A percentile compares a stretch with the other conserved stretches of the same genome.
Conservation (phyloP, 495 filamentous ascomycete genomes). For the Penicillium paxilli region DNA sequence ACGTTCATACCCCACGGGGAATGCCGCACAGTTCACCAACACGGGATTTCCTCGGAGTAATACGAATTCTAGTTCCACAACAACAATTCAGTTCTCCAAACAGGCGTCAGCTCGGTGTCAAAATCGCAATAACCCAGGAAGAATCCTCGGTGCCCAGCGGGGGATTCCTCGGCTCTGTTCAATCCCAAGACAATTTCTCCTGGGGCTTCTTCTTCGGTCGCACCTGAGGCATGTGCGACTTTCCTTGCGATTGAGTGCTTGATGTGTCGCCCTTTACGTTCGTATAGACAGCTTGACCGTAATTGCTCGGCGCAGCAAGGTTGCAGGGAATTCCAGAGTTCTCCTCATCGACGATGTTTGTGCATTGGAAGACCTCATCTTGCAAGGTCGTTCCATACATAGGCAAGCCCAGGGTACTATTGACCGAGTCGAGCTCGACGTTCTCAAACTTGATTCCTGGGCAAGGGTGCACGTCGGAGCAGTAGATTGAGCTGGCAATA, state of each 20-base stretch:
- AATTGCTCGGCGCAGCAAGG: conserved; percentile 21
- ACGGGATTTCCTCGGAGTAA: conserved; percentile 10
- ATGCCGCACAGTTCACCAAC: background rate
- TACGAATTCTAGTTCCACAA: background rate
- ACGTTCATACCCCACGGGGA: conserved; percentile 9
- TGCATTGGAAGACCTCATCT: conserved; percentile 27
- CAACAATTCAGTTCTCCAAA: background rate
- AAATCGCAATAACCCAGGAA: background rate
- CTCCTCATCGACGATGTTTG: conserved; percentile 19
- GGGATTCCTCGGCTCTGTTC: background rate
- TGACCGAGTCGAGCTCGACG: conserved; percentile 46
- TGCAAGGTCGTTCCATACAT: conserved; percentile 21
- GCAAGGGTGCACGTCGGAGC: conserved; percentile 47
- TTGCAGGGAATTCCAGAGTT: conserved; percentile 26
- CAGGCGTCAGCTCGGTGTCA: background rate
- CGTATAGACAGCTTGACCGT: conserved; percentile 17
- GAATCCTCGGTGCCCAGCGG: background rate
- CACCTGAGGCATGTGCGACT: background rate
- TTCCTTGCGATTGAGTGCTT: background rate
- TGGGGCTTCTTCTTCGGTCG: background rate
- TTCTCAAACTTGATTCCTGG: conserved; percentile 47
- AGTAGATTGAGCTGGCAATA: conserved; percentile 55
- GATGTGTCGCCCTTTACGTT: conserved; percentile 13
- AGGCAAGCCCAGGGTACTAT: conserved; percentile 21
- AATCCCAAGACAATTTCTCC: conserved; percentile 1